Base-by-base conservation (phyloP, 2,329 filamentous ascomycete genomes). In the Pyrenophora tritici-repentis region DNA sequence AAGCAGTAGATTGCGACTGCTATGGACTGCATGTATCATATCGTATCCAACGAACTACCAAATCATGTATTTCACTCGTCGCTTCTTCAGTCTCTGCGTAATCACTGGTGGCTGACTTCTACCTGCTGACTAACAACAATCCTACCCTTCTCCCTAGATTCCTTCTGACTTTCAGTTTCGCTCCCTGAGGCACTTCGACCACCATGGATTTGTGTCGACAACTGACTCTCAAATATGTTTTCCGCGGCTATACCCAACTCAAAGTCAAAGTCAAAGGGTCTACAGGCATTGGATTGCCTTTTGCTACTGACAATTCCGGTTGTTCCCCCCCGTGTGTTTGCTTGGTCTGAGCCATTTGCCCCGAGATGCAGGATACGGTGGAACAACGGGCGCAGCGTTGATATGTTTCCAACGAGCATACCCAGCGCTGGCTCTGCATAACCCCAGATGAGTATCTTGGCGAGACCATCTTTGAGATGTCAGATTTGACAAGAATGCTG, bases 351-450 rank as follows among this genome's bases (percentile, higher is more conserved):
- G 37, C 53, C 50, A 16, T 44, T 48, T 2, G 35, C 39, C 17
- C 58, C 60, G 9, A 65, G 61, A 16, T 58, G 49, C 4, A 65
- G 54, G 6, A 61, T 16, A 10, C 55, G 58, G 16, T 65, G 65
- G 47, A 74, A 70, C 7, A 73, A 58, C 1, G 71, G 71, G 1
- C 69, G 65, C 10, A 74, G 60, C 1, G 71, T 73, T 3, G 65
- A 63, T 6, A 73, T 58, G 42, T 65, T 70, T 12, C 67, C 71
- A 5, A 72, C 70, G 12, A 73, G 62, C 52, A 73, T 62, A 4
- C 71, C 71, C 4, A 72, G 64, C 4, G 65, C 70, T n/a, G 68
- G 70, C 32, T 73, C 71, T 6, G 70, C 70, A 41, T 71, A 73
- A 3, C 70, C 70, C 72, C 71, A 74, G 35, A 73, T 67, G 22